Percentiles rank a stretch among this genome's conserved stretches.
These are phyloP conservation scores for Aegle marmelos DNA, from an alignment of 345 rosid species.

Conservation along the genomic window DNA sequence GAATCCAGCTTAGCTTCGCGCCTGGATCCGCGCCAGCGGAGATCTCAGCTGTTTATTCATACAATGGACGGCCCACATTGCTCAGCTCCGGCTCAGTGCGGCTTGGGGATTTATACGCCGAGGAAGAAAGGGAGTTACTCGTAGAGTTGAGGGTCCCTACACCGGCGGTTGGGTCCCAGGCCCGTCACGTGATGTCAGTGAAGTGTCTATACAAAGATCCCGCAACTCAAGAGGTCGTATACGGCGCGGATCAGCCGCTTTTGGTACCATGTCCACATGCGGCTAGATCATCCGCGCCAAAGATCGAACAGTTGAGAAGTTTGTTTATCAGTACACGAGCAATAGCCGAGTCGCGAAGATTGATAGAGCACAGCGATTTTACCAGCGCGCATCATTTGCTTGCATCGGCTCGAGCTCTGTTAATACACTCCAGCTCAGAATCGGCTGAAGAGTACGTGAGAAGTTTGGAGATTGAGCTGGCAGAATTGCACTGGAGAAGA, in stretches of 20 bases:
- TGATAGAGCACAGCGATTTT: constrained; percentile 51
- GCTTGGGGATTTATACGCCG: constrained; percentile 74
- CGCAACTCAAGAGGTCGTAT: constrained; percentile 46
- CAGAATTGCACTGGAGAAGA: constrained; percentile 58
- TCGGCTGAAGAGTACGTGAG: constrained; percentile 38
- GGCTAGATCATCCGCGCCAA: constrained; percentile 45
- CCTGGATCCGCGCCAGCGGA: constrained; percentile 67
- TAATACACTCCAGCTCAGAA: constrained; percentile 40
- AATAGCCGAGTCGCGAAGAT: constrained; percentile 70
- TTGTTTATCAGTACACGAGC: constrained; percentile 66
- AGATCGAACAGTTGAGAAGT: constrained; percentile 52
- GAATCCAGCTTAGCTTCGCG: constrained; percentile 56
- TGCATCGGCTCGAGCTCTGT: constrained; percentile 66
- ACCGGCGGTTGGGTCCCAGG: constrained; percentile 29
- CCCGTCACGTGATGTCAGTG: constrained; percentile 50
- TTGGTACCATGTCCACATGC: constrained; percentile 40
- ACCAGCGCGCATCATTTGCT: constrained; percentile 65
- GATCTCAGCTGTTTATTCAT: constrained; percentile 67
- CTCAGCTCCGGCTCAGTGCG: constrained; percentile 56
- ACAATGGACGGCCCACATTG: constrained; percentile 43
- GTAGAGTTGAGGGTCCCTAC: constrained; percentile 59
- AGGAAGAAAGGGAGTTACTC: constrained; percentile 72
- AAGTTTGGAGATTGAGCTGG: constrained; percentile 59
- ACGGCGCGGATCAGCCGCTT: constrained; percentile 48
- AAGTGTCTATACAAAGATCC: constrained; percentile 68